Evolutionary conservation across 306 rosid species (phyloP), one percentile per base, ranked within the genome.

Genomic region (Citrullus amarus): DNA sequence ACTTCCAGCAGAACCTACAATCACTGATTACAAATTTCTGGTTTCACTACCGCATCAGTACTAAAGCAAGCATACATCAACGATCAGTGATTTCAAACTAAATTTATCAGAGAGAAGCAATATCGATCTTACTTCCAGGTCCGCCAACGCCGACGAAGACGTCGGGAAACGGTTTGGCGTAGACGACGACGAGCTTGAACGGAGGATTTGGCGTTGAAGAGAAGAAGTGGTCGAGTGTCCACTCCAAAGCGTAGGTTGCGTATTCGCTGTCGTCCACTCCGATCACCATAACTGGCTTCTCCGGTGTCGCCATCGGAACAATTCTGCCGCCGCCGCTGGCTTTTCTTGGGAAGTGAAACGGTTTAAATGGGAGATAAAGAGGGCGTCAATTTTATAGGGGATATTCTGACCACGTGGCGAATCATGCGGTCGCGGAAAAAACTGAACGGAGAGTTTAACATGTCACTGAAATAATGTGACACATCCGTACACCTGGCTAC

Each of bases 161-260:
- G 83, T 89, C 62, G 46, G 92, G 5, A 71, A 73, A 2, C 56
- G 87, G 91, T 75, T 84, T 93, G 65, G 93, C 88, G 83, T 90
- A 84, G 60, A 90, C 88, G 62, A 91, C 69, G 81, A 91, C 60
- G 59, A 93, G 89, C 70, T 88, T 89, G 87, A 88, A 65, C 13
- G 48, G 70, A 32, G 84, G 81, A 20, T 41, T 12, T 44, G 13
- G 16, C 8, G 75, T 12, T 41, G 34, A 46, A 44, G n/a, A n/a
- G 75, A 69, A 69, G 34, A 69, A 43, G 11, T 69, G 56, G 30
- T 87, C 88, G 5, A 89, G 74, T 9, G 87, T 84, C 93, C 93
- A 89, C 38, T 80, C 77, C 12, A 89, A 80, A 1, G 91, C 93
- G 51, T 86, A 76, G 1, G 8, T 39, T 76, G 91, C 88, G 51